A percentile compares a stretch with the other conserved stretches of the same genome.
These are phyloP conservation scores for Salvia hispanica DNA, from an alignment of 257 asterid species.

Conservation along the genomic window DNA sequence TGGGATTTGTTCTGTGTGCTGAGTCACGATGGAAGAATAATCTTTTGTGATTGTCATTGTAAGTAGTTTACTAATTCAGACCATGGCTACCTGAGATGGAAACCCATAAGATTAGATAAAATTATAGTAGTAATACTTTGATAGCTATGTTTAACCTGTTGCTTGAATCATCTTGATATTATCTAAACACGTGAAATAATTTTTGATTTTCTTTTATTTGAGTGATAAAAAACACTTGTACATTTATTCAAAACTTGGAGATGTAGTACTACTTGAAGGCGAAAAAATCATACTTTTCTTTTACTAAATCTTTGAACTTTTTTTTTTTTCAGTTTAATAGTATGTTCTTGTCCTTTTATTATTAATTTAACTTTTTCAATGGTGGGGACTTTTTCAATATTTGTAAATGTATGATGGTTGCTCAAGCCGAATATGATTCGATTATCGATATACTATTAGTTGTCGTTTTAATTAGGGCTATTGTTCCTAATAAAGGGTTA, in stretches of 20 bases:
- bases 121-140: background rate
- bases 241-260: background rate
- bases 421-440: too few species aligned
- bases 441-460: too few species aligned
- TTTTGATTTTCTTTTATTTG: background rate
- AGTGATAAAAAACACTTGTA: background rate
- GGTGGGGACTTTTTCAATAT: too few species aligned
- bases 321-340: too few species aligned
- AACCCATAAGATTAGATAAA: background rate
- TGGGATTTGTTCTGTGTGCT: conserved; percentile 12
- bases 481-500: background rate
- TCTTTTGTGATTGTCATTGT: background rate
- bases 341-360: too few species aligned
- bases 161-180: conserved; percentile 18
- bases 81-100: conserved; percentile 10
- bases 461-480: too few species aligned
- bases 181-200: background rate
- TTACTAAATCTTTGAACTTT: too few species aligned
- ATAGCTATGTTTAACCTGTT: conserved; percentile 25
- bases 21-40: conserved; percentile 27
- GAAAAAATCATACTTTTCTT: too few species aligned
- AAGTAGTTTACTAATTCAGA: conserved; percentile 5
- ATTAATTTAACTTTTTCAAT: too few species aligned
- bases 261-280: too few species aligned
- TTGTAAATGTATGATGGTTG: too few species aligned